phyloP scores from a whole-genome alignment of 2,329 filamentous ascomycete genomes.

The Pseudonectria buxi region DNA sequence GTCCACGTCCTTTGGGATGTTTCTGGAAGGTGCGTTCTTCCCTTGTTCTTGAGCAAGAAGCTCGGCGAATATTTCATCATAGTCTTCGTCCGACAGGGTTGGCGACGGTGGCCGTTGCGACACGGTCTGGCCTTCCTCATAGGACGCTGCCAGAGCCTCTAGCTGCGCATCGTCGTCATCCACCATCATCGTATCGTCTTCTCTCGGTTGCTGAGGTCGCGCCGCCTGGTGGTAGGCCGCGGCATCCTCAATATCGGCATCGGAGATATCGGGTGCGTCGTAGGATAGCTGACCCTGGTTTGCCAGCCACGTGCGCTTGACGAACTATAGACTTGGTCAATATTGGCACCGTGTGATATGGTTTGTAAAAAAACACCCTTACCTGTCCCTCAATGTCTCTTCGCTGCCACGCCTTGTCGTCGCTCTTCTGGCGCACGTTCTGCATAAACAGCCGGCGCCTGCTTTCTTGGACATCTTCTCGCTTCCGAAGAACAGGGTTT shows the following conservation, averaged over 20 bases:
- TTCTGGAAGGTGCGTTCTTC: constrained; percentile 8
- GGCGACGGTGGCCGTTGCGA: constrained; percentile 26
- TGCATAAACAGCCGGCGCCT: constrained; percentile 63
- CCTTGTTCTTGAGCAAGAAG: constrained; percentile 27
- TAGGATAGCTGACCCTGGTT: constrained; percentile 26
- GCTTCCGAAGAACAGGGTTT: constrained; percentile 55
- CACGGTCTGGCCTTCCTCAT: constrained; percentile 26
- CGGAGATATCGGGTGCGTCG: constrained; percentile 35
- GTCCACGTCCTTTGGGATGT: constrained; percentile 41
- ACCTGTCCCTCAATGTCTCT: constrained; percentile 55
- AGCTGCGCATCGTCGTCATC: constrained; percentile 52
- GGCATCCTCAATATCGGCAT: constrained; percentile 47
- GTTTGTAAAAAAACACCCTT: constrained; percentile 1
- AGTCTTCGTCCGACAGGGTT: constrained; percentile 49
- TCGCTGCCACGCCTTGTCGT: constrained; percentile 53
- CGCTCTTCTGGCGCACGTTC: constrained; percentile 53
- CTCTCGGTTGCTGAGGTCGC: constrained; percentile 15
- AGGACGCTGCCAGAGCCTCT: constrained; percentile 48
- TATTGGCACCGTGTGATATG: background rate
- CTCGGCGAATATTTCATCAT: constrained; percentile 53
- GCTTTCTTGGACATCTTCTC: constrained; percentile 57
- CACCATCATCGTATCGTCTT: constrained; percentile 43
- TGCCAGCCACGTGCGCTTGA: constrained; percentile 30
- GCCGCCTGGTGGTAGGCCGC: constrained; percentile 28
- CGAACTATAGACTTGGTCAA: constrained; percentile 22